Evolutionary conservation across 441 rosid genomes (phyloP), one percentile per base, ranked within the genome.

Genomic region (Pelargonium fulgidum): DNA sequence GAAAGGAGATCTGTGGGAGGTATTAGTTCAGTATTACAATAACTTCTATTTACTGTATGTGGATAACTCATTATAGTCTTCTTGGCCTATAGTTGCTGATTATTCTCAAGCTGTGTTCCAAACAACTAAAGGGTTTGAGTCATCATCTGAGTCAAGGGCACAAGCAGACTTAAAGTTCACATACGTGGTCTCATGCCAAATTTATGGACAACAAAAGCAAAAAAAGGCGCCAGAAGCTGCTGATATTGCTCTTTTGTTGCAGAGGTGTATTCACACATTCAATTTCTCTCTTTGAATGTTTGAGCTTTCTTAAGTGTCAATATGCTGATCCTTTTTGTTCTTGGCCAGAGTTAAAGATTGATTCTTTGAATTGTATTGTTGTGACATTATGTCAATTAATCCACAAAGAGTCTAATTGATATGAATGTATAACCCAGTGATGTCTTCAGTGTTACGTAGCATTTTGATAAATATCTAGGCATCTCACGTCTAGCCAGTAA

Each of bases 191-290:
- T 89, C 99, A 47, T 92, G 99, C 76, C 99, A 95, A 81, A 92
- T 95, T 73, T 95, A 95, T 80, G 99, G 99, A 71, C 89, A 85
- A 78, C 99, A 95, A 81, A 95, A 95, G 75, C 98, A 91, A 84
- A 92, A 87, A 63, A 95, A 85, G 75, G 89, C 92, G 72, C 97
- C 93, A 66, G 87, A 92, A 85, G 99, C 99, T 62, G 81, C 85
- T 75, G 98, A 95, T 82, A 88, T 95, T 83, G 96, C 96, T 67
- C 70, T 88, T 78, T 84, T 92, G 42, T 88, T 95, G 99, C 98
- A 92, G 83, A 88, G 86, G 98, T 72, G 72, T 13, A 11, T 62
- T 26, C 5, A 11, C 3, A 13, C 41, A 29, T 62, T 62, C 29
- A 4, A 62, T 59, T 59, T 73, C 66, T 72, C 52, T 20, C 66